These are phyloP conservation scores for Omphalotus guepiniiformis DNA, from an alignment of 768 basidiomycete species.

Conservation along the genomic window DNA sequence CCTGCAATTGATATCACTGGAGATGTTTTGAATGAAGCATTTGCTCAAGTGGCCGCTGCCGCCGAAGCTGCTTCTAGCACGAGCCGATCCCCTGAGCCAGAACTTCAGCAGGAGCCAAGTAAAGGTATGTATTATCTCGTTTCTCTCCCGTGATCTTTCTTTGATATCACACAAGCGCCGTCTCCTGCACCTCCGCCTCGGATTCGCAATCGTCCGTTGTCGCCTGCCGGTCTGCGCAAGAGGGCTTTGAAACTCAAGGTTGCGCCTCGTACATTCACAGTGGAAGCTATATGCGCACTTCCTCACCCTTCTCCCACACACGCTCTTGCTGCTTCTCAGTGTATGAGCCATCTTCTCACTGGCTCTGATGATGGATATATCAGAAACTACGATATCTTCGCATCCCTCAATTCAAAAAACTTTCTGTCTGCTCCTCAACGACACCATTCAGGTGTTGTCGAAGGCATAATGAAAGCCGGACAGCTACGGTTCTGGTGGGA, in stretches of 20 bases:
- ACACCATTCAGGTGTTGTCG: constrained; percentile 86
- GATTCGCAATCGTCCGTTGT: constrained; percentile 40
- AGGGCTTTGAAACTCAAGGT: constrained; percentile 31
- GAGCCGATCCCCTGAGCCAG: constrained; percentile 7
- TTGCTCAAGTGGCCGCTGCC: constrained; percentile 21
- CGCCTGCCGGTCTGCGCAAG: constrained; percentile 53
- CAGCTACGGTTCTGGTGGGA: constrained; percentile 91
- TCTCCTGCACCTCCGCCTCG: constrained; percentile 29
- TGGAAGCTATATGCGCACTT: constrained; percentile 89
- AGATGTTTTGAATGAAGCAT: constrained; percentile 20
- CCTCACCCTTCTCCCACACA: constrained; percentile 88
- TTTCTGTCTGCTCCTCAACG: constrained; percentile 87
- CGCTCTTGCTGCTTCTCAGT: constrained; percentile 79
- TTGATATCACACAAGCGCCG: constrained; percentile 19
- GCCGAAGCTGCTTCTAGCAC: constrained; percentile 10
- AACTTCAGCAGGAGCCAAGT: neutral
- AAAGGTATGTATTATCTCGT: neutral
- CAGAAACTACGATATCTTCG: constrained; percentile 87
- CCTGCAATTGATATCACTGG: constrained; percentile 26
- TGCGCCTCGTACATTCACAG: constrained; percentile 64
- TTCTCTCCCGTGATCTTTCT: neutral
- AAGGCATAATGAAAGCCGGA: constrained; percentile 87
- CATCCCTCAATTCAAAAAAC: constrained; percentile 82
- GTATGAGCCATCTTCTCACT: constrained; percentile 85
- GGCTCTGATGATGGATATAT: constrained; percentile 94